Base-by-base conservation (phyloP, 1,284 basidiomycete genomes). In the Puccinia horiana region DNA sequence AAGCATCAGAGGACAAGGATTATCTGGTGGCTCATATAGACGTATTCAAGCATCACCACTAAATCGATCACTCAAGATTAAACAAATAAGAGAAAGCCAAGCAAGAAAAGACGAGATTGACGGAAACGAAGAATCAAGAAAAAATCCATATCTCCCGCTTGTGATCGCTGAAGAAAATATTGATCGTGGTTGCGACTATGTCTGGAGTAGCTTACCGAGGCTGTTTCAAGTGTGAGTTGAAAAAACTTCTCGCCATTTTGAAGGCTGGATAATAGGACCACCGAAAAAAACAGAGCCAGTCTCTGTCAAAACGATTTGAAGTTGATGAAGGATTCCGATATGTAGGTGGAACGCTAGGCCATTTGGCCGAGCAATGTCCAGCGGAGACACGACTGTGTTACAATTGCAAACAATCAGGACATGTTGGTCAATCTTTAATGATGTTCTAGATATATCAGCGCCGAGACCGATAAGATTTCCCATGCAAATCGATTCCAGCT, bases 371-470 rank as follows among this genome's bases (percentile, higher is more conserved):
- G 35, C 52, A 54, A 56, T 76, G 74, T 40, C 35, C 74, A 5
- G 74, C 74, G 0, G 74, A 76, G 23, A 20, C 23, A 58, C 74
- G 74, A 56, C 52, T 76, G 18, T 76, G 74, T 58, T 76, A 40
- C 52, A 76, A 76, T 61, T 76, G 74, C 44, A 76, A 61, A 37
- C 74, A 56, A 76, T 40, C 74, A n/a, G 74, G 74, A 40, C 74
- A 76, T 61, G 74, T 76, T 26, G 32, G 40, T 54, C 6, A 4
- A 58, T 35, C 29, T 56, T 42, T 23, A 37, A 16, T 52, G 16
- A 23, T 4, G 9, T 47, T 23, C 49, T n/a, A n/a, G n/a, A n/a
- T n/a, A n/a, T n/a, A n/a, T n/a, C n/a, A n/a, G n/a, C n/a, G n/a
- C n/a, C n/a, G n/a, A n/a, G n/a, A n/a, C n/a, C n/a, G n/a, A n/a